Base-by-base conservation (phyloP, 345 rosid genomes). In the Pistacia vera region DNA sequence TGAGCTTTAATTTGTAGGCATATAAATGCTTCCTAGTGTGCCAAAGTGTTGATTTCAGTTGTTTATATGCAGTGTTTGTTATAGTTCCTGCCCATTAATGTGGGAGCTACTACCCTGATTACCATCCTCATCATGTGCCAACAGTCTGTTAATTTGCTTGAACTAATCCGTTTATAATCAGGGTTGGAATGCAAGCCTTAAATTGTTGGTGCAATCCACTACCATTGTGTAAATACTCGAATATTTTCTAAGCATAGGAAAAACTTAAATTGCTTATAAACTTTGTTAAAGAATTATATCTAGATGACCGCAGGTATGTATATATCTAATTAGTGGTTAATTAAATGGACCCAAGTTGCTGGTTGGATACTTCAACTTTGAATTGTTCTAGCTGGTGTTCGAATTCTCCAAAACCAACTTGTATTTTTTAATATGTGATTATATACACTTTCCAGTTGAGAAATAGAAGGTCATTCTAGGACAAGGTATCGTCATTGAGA, bases 401-500 rank as follows among this genome's bases (percentile, higher is more conserved):
- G 11, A 25, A 25, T 44, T 56, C 54, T 52, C 13, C 56, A n/a
- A 36, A 11, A 56, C 17, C 11, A n/a, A 41, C 17, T 59, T 28
- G 4, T 16, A 16, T 16, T 22, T 28, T 25, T 10, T 71, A 13
- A 28, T 60, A 11, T 4, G 12, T 25, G 56, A 46, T 59, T 44
- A 3, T 25, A 44, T 44, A 25, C 68, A 36, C 14, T 18, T 64
- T 38, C 63, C 13, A 35, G 63, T 56, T 51, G 58, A 13, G 56
- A n/a, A 16, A 33, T 63, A 22, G 62, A 33, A 22, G 22, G 38
- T 63, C 16, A 28, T 12, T 28, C 14, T 5, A 22, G 58, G 18
- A 48, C n/a, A 41, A 35, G 61, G 49, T 67, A 63, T 71, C 58
- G 71, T 48, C 46, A 17, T 35, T 78, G 5, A 36, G 33, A 41